Percentiles rank a stretch among this genome's conserved stretches.
phyloP scores from a whole-genome alignment of 2,329 filamentous ascomycete species.

The Ophiostoma piceae region DNA sequence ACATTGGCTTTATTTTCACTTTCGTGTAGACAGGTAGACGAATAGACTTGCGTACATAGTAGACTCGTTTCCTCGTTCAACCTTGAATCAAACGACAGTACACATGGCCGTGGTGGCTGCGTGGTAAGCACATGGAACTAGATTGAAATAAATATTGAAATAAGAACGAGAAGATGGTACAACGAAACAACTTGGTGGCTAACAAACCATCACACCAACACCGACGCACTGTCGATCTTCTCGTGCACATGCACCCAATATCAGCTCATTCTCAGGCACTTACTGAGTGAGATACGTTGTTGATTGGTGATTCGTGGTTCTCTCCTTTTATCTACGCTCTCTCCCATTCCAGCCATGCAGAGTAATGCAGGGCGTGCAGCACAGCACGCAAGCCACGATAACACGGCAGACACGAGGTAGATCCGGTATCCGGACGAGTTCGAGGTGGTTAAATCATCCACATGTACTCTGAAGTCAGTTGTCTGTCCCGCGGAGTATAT shows the following conservation, averaged over 20 bases:
- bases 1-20: too few species aligned
- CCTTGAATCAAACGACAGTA: background rate
- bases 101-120: background rate
- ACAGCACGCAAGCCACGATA: background rate
- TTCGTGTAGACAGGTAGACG: background rate
- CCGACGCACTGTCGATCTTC: background rate
- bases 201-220: background rate
- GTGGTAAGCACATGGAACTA: background rate
- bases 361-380: background rate
- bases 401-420: background rate
- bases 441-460: background rate
- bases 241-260: background rate
- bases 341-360: background rate
- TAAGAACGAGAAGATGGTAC: background rate
- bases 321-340: background rate
- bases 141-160: background rate
- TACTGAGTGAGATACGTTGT: too few species aligned
- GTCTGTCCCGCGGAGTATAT: background rate
- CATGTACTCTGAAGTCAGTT: background rate
- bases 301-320: too few species aligned
- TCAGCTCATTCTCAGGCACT: background rate
- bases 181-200: background rate
- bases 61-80: background rate
- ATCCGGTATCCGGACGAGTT: background rate
- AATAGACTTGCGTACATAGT: background rate